These are phyloP conservation scores for Aspergillus bombycis DNA, from an alignment of 2,329 filamentous ascomycete species.

Conservation along the genomic window DNA sequence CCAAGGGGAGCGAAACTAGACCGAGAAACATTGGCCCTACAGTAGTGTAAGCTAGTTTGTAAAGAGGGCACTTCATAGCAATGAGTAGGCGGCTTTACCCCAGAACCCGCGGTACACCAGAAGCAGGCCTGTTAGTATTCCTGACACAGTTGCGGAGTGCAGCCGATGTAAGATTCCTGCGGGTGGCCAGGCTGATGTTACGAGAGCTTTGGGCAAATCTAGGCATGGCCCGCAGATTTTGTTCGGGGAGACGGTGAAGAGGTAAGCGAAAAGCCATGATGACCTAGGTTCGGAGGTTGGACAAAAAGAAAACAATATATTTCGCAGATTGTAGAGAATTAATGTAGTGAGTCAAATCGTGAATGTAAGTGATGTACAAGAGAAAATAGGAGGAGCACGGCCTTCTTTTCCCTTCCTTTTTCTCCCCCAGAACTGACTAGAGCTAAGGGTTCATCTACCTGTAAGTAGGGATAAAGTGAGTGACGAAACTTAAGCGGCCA, in stretches of 20 bases:
- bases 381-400: neutral
- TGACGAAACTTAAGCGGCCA: slow-evolving; percentile 22
- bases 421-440: neutral
- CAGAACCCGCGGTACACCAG: slow-evolving; percentile 28
- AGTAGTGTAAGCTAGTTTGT: slow-evolving; percentile 1
- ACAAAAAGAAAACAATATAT: neutral
- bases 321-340: neutral
- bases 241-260: slow-evolving; percentile 37
- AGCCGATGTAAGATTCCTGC: slow-evolving; percentile 32
- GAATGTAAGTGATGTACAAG: neutral
- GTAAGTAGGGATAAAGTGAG: slow-evolving; percentile 5
- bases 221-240: slow-evolving; percentile 34
- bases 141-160: slow-evolving; percentile 23
- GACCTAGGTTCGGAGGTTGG: neutral
- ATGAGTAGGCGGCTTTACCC: slow-evolving; percentile 25
- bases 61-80: neutral
- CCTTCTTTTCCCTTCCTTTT: neutral
- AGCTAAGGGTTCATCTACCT: neutral
- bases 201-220: slow-evolving; percentile 32
- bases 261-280: slow-evolving; percentile 46
- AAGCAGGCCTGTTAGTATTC: slow-evolving; percentile 17
- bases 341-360: neutral
- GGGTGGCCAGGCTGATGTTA: slow-evolving; percentile 21
- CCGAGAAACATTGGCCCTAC: slow-evolving; percentile 30
- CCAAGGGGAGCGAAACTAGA: slow-evolving; percentile 28